Base-by-base conservation (phyloP, 257 asterid genomes). In the Sherardia arvensis region DNA sequence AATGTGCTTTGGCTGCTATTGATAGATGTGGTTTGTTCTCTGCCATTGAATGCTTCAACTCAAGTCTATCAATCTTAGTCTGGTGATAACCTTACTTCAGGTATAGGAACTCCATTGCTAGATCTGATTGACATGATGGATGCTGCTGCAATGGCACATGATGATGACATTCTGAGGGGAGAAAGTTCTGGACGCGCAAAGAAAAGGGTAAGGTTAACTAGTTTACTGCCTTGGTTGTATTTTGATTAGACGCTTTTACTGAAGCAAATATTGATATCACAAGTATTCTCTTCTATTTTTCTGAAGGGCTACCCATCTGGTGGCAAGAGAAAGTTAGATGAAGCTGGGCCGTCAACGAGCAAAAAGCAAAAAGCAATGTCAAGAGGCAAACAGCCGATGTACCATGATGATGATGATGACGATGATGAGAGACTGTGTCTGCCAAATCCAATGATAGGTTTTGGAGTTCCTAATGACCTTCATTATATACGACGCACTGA, bases 1-100 rank as follows among this genome's bases (percentile, higher is more conserved):
- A 85, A 30, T 91, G 84, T 71, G 85, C 78, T 28, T 57, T 70
- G 4, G 79, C 72, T 36, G 91, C 94, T 38, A 70, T 85, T 78
- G 83, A 83, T 21, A 83, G 82, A 83, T 81, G 87, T 69, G 85
- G 95, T 60, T 33, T 9, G 49, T 3, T 8, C 40, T 60, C 64
- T 43, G 51, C 7, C 51, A n/a, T n/a, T n/a, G n/a, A n/a, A n/a
- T n/a, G n/a, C n/a, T n/a, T n/a, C n/a, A n/a, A n/a, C n/a, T n/a
- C n/a, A n/a, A n/a, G n/a, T n/a, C n/a, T n/a, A n/a, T n/a, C n/a
- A n/a, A n/a, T n/a, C n/a, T n/a, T n/a, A n/a, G 30, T 60, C 49
- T n/a, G 1, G 15, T 58, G 38, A 28, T 7, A 58, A n/a, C n/a
- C n/a, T n/a, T n/a, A n/a, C n/a, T n/a, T 33, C 64, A 33, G 49